phyloP scores from a whole-genome alignment of 2,329 filamentous ascomycete species.

The Phaeoacremonium minimum region DNA sequence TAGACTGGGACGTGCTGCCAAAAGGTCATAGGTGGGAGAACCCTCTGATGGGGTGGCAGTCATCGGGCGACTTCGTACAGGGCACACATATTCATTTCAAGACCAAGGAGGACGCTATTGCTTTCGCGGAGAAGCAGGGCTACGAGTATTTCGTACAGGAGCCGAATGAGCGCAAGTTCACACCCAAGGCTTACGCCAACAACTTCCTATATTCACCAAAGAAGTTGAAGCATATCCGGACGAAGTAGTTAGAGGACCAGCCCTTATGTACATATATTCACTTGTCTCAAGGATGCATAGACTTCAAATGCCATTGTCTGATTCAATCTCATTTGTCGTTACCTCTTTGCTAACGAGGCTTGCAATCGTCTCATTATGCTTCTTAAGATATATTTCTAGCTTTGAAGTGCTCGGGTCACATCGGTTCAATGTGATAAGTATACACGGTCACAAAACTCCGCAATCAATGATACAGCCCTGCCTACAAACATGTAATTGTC shows the following conservation, averaged over 20 bases:
- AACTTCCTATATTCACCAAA: conserved; percentile 84
- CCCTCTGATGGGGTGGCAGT: conserved; percentile 97
- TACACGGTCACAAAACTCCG: too few species aligned
- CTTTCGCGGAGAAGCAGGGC: conserved; percentile 96
- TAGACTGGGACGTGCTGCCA: conserved; percentile 94
- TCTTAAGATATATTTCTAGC: too few species aligned
- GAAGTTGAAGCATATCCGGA: conserved; percentile 83
- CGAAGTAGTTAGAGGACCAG: too few species aligned
- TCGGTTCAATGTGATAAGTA: too few species aligned
- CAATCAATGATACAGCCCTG: too few species aligned
- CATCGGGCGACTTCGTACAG: conserved; percentile 91
- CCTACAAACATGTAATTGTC: too few species aligned
- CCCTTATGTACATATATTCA: conserved; percentile 22
- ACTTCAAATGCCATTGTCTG: too few species aligned
- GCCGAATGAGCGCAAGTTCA: conserved; percentile 80
- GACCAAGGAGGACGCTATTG: conserved; percentile 88
- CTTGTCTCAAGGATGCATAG: too few species aligned
- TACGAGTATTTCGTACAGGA: conserved; percentile 99
- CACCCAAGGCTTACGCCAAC: conserved; percentile 93
- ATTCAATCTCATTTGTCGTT: too few species aligned
- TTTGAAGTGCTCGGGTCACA: too few species aligned
- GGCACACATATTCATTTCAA: conserved; percentile 88
- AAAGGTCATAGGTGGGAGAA: conserved; percentile 99
- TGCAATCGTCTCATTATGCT: too few species aligned
- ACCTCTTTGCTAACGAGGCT: too few species aligned